Percentiles rank a stretch among this genome's conserved stretches.
phyloP scores from a whole-genome alignment of 169 alveolate genomes.

The Plasmodium berghei region DNA sequence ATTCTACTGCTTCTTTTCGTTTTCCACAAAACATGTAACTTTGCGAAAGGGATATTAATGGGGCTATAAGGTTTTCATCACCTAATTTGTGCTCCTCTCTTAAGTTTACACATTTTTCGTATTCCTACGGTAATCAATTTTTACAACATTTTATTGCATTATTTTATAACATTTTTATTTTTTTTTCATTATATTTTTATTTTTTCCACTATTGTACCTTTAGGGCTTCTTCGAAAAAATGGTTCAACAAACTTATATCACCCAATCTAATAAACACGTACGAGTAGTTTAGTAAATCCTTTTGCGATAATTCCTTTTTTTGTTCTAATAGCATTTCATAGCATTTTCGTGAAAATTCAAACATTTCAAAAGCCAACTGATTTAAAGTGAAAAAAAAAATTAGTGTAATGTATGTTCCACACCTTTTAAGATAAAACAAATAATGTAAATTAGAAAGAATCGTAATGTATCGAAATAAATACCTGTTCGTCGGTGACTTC shows the following conservation, averaged over 20 bases:
- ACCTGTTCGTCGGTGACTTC: slow-evolving; percentile 74
- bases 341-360: slow-evolving; percentile 68
- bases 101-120: slow-evolving; percentile 56
- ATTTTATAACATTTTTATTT: not conserved
- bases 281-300: slow-evolving; percentile 37
- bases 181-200: not conserved
- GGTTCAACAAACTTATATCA: slow-evolving; percentile 51
- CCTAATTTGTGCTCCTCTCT: slow-evolving; percentile 64
- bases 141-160: no score
- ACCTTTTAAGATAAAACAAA: slow-evolving; percentile 3
- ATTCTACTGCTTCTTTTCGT: slow-evolving; percentile 65
- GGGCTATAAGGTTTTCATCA: slow-evolving; percentile 66
- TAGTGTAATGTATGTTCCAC: no score
- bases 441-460: not conserved
- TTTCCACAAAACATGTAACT: slow-evolving; percentile 76
- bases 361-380: slow-evolving; percentile 70
- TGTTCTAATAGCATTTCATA: slow-evolving; percentile 42
- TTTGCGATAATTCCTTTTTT: slow-evolving; percentile 44
- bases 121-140: slow-evolving; percentile 19
- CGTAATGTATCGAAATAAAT: not conserved
- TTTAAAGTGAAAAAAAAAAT: not conserved
- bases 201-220: slow-evolving; percentile 10
- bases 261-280: slow-evolving; percentile 66
- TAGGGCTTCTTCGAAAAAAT: slow-evolving; percentile 45
- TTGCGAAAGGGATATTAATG: slow-evolving; percentile 67